Evolutionary conservation across 305 asterid genomes (phyloP), one percentile per base, ranked within the genome.

Genomic region (Plantago lanceolata): DNA sequence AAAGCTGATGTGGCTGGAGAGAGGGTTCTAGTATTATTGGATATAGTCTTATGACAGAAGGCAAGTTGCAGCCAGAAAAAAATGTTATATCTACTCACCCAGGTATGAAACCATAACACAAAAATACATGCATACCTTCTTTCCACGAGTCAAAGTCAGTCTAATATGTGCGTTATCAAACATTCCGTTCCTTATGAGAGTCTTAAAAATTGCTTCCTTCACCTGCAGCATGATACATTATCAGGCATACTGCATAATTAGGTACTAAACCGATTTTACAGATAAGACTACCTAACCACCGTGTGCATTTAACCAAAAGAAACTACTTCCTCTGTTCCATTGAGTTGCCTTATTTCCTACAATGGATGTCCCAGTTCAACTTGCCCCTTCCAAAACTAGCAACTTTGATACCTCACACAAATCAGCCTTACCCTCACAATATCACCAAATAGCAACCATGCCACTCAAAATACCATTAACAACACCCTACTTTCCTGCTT

Each of bases 141-240:
- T 88, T 64, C 97, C 97, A 44, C 97, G 96, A 63, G 97, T 88
- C 78, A 90, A 59, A 73, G 91, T 84, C 68, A 90, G 76, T 70
- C 96, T 84, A 49, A 90, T 81, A 67, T 88, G 96, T 52, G 82
- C 84, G 70, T 83, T 68, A 65, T 76, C 79, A 72, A 83, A 86
- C 97, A 90, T 90, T 68, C 88, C 95, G 75, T 88, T 90, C 57
- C 78, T 70, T 74, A 88, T 75, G 37, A 88, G 81, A 50, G 96
- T 90, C 59, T 65, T 77, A 77, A 90, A 90, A 59, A 88, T 86
- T 49, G 97, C 94, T 68, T 88, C 95, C 80, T 83, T 88, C 64
- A 88, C 94, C 97, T 90, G 88, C 70, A 78, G 70, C 26, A 63
- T 35, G 52, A 69, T 49, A 53, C 15, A 18, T 7, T 44, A 72